A percentile compares a stretch with the other conserved stretches of the same genome.
These are phyloP conservation scores for Ustulina deusta DNA, from an alignment of 2,329 filamentous ascomycete species.

Conservation along the genomic window DNA sequence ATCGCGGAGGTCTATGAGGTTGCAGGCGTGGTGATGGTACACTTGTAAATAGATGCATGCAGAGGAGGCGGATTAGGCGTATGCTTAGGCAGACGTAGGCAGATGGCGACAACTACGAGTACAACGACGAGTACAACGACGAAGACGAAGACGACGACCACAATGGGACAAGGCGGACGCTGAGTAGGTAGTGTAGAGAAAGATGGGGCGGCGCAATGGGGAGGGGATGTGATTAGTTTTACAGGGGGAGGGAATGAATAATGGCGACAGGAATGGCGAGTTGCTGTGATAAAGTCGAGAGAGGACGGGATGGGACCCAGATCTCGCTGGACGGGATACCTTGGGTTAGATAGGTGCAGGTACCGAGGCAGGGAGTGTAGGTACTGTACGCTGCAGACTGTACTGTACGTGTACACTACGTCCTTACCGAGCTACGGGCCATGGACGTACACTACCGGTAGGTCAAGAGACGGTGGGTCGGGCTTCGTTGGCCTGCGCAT, in stretches of 20 bases:
- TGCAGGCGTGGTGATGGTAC: not conserved
- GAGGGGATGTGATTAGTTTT: conserved; percentile 33
- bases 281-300: conserved; percentile 24
- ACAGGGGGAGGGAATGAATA: conserved; percentile 30
- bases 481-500: conserved; percentile 34
- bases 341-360: not conserved
- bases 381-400: conserved; percentile 5
- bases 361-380: not conserved
- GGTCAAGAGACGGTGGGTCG: conserved; percentile 9
- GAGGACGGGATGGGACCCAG: conserved; percentile 20
- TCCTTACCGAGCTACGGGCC: not conserved
- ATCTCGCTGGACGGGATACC: conserved; percentile 3
- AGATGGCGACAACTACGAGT: conserved; percentile 11
- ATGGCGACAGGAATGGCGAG: conserved; percentile 16
- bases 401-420: not conserved
- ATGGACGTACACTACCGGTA: not conserved
- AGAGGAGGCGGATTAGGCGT: not conserved
- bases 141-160: conserved; percentile 17
- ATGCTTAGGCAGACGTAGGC: conserved; percentile 3
- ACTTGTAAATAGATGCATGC: not conserved
- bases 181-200: conserved; percentile 29
- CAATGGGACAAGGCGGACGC: conserved; percentile 26
- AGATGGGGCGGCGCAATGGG: conserved; percentile 38
- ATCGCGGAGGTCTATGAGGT: not conserved
- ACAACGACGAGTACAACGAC: conserved; percentile 11